These are phyloP conservation scores for Xylariomycetidae sp. DNA, from an alignment of 2,329 filamentous ascomycete species.

Conservation along the genomic window DNA sequence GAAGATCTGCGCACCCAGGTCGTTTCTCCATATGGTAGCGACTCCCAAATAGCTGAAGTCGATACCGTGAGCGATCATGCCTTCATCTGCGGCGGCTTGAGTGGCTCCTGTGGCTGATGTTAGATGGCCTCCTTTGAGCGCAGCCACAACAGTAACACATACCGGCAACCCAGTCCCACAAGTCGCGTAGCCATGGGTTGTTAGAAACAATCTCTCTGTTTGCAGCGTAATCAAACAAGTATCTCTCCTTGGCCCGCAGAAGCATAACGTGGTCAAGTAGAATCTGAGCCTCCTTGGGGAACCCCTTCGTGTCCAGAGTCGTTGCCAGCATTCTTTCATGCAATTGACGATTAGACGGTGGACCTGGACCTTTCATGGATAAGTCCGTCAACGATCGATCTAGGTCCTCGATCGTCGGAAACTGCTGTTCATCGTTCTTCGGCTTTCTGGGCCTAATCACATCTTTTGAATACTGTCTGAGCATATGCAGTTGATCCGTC, in stretches of 20 bases:
- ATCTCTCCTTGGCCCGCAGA: constrained; percentile 54
- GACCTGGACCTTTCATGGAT: constrained; percentile 29
- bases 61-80: constrained; percentile 62
- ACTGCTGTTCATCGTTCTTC: constrained; percentile 9
- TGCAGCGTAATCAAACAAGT: constrained; percentile 56
- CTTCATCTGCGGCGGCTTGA: constrained; percentile 55
- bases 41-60: constrained; percentile 75
- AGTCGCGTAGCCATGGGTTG: constrained; percentile 67
- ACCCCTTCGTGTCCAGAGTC: constrained; percentile 37
- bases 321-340: constrained; percentile 49
- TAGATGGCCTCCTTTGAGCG: constrained; percentile 9
- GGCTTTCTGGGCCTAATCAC: constrained; percentile 11
- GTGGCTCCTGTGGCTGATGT: constrained; percentile 48
- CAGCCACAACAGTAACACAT: constrained; percentile 22
- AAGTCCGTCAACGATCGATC: constrained; percentile 30
- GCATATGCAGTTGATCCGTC: constrained; percentile 41
- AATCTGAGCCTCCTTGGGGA: constrained; percentile 45
- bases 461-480: constrained; percentile 33
- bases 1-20: constrained; percentile 48
- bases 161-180: constrained; percentile 74
- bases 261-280: constrained; percentile 54
- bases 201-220: constrained; percentile 65
- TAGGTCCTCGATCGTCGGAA: constrained; percentile 15
- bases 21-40: constrained; percentile 63
- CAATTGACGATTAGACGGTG: constrained; percentile 46